A percentile compares a stretch with the other conserved stretches of the same genome.
Conservation (phyloP, 2,329 filamentous ascomycete species). For the Bipolaris cookei region DNA sequence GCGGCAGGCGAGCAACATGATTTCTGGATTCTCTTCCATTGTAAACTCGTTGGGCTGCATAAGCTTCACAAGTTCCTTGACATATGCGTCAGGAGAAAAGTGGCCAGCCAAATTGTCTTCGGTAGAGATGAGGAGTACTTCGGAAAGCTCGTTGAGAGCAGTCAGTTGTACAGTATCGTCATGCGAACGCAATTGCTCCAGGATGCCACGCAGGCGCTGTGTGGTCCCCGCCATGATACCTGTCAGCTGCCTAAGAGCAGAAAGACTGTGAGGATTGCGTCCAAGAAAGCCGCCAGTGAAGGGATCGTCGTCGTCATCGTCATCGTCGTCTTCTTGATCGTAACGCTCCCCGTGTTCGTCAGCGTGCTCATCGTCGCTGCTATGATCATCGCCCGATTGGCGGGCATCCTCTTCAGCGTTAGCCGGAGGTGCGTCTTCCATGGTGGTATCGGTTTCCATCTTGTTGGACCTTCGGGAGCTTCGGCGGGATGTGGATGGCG, state of each 20-base stretch:
- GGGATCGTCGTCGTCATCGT: constrained; percentile 65
- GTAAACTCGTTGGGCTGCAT: constrained; percentile 91
- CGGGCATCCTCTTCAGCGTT: constrained; percentile 60
- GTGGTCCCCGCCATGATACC: constrained; percentile 87
- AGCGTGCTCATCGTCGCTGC: constrained; percentile 56
- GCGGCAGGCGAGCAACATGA: constrained; percentile 95
- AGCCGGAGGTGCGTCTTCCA: constrained; percentile 71
- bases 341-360: constrained; percentile 22
- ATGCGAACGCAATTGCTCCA: constrained; percentile 72
- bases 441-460: constrained; percentile 69
- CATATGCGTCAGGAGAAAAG: constrained; percentile 91
- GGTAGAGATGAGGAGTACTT: constrained; percentile 91
- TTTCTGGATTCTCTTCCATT: constrained; percentile 89
- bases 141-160: constrained; percentile 89
- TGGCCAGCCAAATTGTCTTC: constrained; percentile 96
- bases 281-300: constrained; percentile 69
- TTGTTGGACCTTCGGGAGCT: constrained; percentile 45
- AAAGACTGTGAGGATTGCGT: constrained; percentile 65
- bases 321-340: constrained; percentile 57
- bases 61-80: constrained; percentile 88
- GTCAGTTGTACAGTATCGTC: constrained; percentile 88
- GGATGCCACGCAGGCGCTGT: constrained; percentile 70
- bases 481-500: constrained; percentile 42
- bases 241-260: constrained; percentile 83
- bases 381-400: constrained; percentile 43